Percentiles rank a stretch among this genome's conserved stretches.
phyloP scores from a whole-genome alignment of 148 eudicot species.

The Chenopodium formosanum region DNA sequence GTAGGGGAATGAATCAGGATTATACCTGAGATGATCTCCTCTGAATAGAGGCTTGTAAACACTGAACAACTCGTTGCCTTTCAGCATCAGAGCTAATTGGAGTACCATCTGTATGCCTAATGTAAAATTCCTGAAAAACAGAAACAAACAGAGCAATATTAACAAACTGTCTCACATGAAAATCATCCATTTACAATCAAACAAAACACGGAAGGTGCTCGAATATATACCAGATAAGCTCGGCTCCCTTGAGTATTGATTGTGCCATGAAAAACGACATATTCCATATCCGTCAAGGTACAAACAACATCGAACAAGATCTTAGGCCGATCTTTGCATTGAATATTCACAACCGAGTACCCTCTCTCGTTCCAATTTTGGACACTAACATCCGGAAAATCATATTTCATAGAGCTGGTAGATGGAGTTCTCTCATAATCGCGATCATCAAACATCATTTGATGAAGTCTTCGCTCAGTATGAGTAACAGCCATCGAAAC shows the following conservation, averaged over 20 bases:
- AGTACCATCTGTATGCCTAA: slow-evolving; percentile 76
- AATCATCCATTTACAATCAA: neutral
- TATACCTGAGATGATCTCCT: slow-evolving; percentile 85
- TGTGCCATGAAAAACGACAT: slow-evolving; percentile 88
- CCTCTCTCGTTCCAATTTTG: slow-evolving; percentile 67
- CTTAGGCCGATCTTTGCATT: slow-evolving; percentile 76
- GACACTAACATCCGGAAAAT: slow-evolving; percentile 60
- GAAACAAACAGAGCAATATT: neutral
- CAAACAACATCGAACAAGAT: slow-evolving; percentile 85
- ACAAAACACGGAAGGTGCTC: neutral
- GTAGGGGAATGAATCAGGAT: neutral
- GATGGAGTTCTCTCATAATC: slow-evolving; percentile 65
- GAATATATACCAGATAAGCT: slow-evolving; percentile 61
- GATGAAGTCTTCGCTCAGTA: slow-evolving; percentile 86
- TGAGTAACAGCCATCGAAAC: slow-evolving; percentile 73
- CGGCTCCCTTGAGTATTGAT: slow-evolving; percentile 51
- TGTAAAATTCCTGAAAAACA: slow-evolving; percentile 76
- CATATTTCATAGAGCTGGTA: slow-evolving; percentile 27
- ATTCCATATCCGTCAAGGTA: slow-evolving; percentile 85
- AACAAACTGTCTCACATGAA: neutral
- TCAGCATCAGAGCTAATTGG: slow-evolving; percentile 91
- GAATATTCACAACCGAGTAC: slow-evolving; percentile 77
- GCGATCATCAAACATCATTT: slow-evolving; percentile 89
- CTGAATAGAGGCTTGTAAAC: slow-evolving; percentile 69
- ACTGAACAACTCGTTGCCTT: slow-evolving; percentile 76